These are phyloP conservation scores for Fomitopsis schrenkii DNA, from an alignment of 1,284 basidiomycete species.

Conservation along the genomic window DNA sequence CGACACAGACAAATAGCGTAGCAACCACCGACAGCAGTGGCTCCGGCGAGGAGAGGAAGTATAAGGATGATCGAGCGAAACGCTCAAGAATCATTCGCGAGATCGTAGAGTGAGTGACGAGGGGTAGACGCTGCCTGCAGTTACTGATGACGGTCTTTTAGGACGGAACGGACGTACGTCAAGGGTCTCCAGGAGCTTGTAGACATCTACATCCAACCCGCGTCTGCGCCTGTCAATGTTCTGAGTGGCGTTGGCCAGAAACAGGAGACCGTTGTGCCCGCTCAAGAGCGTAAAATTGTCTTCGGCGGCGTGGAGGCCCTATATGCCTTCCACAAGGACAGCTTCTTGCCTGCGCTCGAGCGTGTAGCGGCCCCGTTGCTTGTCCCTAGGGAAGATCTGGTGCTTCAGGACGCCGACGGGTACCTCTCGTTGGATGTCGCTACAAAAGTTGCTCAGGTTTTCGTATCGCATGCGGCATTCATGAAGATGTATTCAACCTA, in stretches of 20 bases:
- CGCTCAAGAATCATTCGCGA: slow-evolving; percentile 78
- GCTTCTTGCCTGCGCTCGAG: slow-evolving; percentile 88
- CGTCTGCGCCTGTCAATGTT: slow-evolving; percentile 65
- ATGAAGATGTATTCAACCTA: slow-evolving; percentile 98
- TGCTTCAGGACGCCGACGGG: slow-evolving; percentile 65
- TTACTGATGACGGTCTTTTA: slow-evolving; percentile 30
- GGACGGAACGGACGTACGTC: slow-evolving; percentile 95
- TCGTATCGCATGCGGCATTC: slow-evolving; percentile 90
- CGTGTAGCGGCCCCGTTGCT: slow-evolving; percentile 67
- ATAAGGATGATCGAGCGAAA: slow-evolving; percentile 84
- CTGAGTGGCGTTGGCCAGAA: slow-evolving; percentile 65
- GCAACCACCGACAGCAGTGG: slow-evolving; percentile 70
- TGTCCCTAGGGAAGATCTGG: slow-evolving; percentile 38
- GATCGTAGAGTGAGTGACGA: slow-evolving; percentile 72
- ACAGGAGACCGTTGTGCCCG: slow-evolving; percentile 86
- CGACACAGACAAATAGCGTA: slow-evolving; percentile 65
- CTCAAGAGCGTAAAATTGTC: slow-evolving; percentile 84
- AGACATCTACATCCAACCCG: slow-evolving; percentile 92
- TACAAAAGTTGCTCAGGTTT: slow-evolving; percentile 83
- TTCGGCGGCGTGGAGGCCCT: slow-evolving; percentile 91
- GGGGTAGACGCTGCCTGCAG: background rate
- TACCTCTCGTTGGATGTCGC: slow-evolving; percentile 74
- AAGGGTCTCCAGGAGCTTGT: slow-evolving; percentile 89
- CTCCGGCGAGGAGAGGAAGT: slow-evolving; percentile 69
- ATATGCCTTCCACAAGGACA: slow-evolving; percentile 88